Percentiles rank a stretch among this genome's conserved stretches.
Evolutionary conservation across 345 rosid genomes (phyloP).

Genomic region (Eucalyptus cloeziana): DNA sequence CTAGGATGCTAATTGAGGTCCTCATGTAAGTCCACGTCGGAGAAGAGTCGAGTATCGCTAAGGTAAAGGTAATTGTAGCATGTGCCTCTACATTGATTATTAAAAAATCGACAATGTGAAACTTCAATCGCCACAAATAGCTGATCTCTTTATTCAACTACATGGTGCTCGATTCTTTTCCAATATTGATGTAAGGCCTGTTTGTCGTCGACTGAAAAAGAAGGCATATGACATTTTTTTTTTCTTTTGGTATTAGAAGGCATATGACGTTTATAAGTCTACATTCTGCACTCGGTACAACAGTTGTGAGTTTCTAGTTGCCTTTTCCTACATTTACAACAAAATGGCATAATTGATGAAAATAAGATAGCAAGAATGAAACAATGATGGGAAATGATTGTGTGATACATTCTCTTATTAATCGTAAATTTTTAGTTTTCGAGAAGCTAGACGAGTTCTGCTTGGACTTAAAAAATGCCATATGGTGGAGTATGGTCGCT

Average conservation of each 20-base stretch:
- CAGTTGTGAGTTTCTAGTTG: not conserved
- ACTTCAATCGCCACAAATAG: not conserved
- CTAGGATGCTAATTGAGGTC: not conserved
- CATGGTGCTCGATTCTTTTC: not conserved
- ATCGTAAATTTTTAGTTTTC: no score
- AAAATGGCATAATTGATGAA: not conserved
- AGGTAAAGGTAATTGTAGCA: not conserved
- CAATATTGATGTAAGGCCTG: not conserved
- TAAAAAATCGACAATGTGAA: fast-evolving
- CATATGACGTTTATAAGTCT: no score
- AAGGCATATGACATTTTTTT: no score
- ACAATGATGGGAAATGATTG: not conserved
- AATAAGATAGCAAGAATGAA: not conserved
- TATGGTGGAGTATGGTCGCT: no score
- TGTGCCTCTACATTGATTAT: no score
- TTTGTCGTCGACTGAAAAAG: not conserved
- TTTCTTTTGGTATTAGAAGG: no score
- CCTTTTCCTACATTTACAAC: not conserved
- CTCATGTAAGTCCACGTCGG: fast-evolving
- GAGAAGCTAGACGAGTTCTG: not conserved
- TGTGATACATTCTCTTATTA: no score
- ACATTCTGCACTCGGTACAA: not conserved
- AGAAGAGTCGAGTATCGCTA: not conserved
- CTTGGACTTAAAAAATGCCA: not conserved
- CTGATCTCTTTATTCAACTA: not conserved